Percentiles rank a stretch among this genome's conserved stretches.
Evolutionary conservation across 2,329 filamentous ascomycete genomes (phyloP).

Genomic region (Aspergillus tanneri): DNA sequence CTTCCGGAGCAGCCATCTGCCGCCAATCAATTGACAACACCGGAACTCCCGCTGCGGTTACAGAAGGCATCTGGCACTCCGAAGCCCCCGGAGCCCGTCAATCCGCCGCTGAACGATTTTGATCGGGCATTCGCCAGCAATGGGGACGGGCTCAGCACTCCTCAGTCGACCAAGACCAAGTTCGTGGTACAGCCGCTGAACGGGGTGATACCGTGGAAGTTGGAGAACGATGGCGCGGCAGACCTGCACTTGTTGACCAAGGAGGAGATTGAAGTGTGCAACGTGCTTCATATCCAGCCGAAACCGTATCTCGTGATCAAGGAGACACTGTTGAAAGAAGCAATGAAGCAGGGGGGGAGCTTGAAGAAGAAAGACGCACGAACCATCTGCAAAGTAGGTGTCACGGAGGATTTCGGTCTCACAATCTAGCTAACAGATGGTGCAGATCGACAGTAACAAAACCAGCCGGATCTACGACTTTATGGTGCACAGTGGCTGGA

Average conservation of each 20-base stretch:
- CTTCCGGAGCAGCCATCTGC: constrained; percentile 70
- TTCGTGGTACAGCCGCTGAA: constrained; percentile 53
- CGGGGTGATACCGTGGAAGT: constrained; percentile 54
- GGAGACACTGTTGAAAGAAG: constrained; percentile 85
- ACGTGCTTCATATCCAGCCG: constrained; percentile 77
- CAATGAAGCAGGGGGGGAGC: constrained; percentile 80
- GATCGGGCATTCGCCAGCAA: constrained; percentile 54
- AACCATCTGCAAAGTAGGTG: constrained; percentile 67
- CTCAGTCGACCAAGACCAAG: constrained; percentile 47
- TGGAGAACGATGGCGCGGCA: constrained; percentile 69
- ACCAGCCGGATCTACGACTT: constrained; percentile 88
- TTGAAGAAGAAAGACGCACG: constrained; percentile 93
- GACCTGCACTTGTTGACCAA: constrained; percentile 83
- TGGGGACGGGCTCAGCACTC: constrained; percentile 41
- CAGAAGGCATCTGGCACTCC: constrained; percentile 40
- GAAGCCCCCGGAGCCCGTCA: constrained; percentile 32
- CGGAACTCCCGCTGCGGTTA: constrained; percentile 69
- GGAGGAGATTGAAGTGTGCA: constrained; percentile 84
- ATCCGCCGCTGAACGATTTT: constrained; percentile 51
- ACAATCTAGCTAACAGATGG: constrained; percentile 5
- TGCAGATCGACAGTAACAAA: constrained; percentile 76
- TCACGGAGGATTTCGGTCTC: background rate
- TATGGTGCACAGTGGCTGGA: constrained; percentile 89
- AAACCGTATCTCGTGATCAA: constrained; percentile 97
- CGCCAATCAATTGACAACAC: constrained; percentile 72